Base-by-base conservation (phyloP, 768 basidiomycete species). In the Tricholoma hemisulphureum region DNA sequence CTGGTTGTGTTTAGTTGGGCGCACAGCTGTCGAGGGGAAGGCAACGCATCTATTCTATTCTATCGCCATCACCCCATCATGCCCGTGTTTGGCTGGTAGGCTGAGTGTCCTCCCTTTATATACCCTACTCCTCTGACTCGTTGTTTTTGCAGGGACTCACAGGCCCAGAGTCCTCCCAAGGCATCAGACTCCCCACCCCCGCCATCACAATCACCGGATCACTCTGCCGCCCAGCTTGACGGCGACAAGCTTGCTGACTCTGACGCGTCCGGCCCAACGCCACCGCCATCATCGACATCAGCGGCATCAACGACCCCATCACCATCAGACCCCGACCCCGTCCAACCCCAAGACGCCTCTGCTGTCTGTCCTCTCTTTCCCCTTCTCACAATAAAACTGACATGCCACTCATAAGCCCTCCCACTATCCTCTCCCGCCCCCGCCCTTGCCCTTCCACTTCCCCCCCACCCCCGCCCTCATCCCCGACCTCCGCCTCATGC, bases 401-500 rank as follows among this genome's bases (percentile, higher is more conserved):
- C 24, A 14, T 18, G n/a, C n/a, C n/a, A n/a, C n/a, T n/a, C n/a
- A n/a, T n/a, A n/a, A n/a, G n/a, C n/a, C n/a, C n/a, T n/a, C n/a
- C n/a, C 21, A 23, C 6, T 14, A 34, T 21, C 21, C 24, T 37
- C 37, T 14, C 21, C 51, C 31, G 23, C 37, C 23, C 1, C 24
- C 11, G 3, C 24, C 46, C 14, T n/a, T n/a, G n/a, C 3, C 64
- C 58, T 58, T 46, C 61, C 64, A 57, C 43, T 59, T 69, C 61
- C 51, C 64, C 13, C 20, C 62, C 16, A 57, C 61, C 34, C 51
- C 64, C 41, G 46, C 59, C 59, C 58, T 58, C 56, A 60, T 65
- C 35, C 39, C 57, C 50, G 64, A 58, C 56, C 60, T 60, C 49
- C 49, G 61, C 16, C 62, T 73, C 58, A 84, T 83, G 83, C 82